Evolutionary conservation across 148 eudicot genomes (phyloP), one percentile per base, ranked within the genome.

Genomic region (Heliosperma pusillum): DNA sequence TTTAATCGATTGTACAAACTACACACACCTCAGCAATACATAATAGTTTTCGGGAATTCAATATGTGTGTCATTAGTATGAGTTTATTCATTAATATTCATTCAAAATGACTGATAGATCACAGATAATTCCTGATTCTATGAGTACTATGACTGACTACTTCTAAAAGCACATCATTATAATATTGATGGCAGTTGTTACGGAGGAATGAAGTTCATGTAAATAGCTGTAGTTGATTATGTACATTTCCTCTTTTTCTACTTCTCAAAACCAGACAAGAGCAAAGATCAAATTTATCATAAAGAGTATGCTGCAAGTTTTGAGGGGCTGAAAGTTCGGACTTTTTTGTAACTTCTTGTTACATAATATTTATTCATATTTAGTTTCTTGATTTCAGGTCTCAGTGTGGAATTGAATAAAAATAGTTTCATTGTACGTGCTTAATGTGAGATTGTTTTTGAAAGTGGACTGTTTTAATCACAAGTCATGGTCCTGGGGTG

Each of bases 111-210:
- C 17, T 24, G 36, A 62, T 62, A 12, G 66, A 62, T 62, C 66
- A 62, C 36, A 64, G 42, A 16, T 12, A 16, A 1, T 27, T 29
- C 17, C 2, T 15, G 44, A 64, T 17, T 30, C 68, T 27, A 16
- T 64, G n/a, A 64, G 29, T 63, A 33, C 67, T 63, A 47, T 47
- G 17, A 47, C 17, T 64, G 9, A 61, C 17, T 64, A n/a, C 68
- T 30, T 4, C 4, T 25, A 12, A 27, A 62, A 29, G 27, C 3
- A 62, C 64, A 24, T 12, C 8, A 25, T 27, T 16, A 27, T 64
- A 29, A 21, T 17, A 64, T 64, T 64, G 21, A 64, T 64, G 42
- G 40, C 20, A 29, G n/a, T 4, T 63, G 68, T 27, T 27, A 29
- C 15, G n/a, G 40, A 12, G 66, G 36, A 64, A 7, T 64, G 1